Evolutionary conservation across 257 asterid genomes (phyloP), one percentile per base, ranked within the genome.

Genomic region (Solanum megistacrolobum): DNA sequence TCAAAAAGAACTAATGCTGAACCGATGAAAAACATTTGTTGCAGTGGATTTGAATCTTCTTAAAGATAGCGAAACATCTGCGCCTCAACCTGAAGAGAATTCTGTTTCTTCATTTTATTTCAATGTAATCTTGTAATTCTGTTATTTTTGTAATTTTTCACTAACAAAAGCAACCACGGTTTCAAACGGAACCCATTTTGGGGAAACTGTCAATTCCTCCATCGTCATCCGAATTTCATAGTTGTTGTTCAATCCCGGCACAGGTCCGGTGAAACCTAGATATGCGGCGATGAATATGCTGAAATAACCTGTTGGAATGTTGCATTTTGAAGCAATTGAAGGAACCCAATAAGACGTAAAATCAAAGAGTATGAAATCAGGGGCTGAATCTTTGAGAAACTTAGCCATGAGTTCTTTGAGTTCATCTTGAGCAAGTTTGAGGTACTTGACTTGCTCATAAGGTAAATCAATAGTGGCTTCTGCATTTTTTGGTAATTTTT

Each of bases 111-210:
- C 31, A 29, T 29, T 29, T 29, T 29, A 29, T 29, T 29, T 29
- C 31, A 29, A 29, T 29, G 31, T 29, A 29, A 29, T 29, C 31
- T 29, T 29, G 2, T 29, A 29, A 29, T 29, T 29, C 31, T 29
- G 31, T 29, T 29, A 29, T 29, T 29, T 29, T 29, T 29, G 31
- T 29, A 29, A 29, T 29, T 29, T 29, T 29, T 29, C 31, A 29
- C 31, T 29, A 29, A 29, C 31, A 29, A 29, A 29, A 21, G 91
- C 91, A 5, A 90, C 91, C 0, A 32, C 88, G 2, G 92, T 65
- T n/a, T 89, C 79, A 75, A 92, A 92, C 12, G 89, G 90, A 2
- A 89, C 89, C 93, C 92, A 90, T 55, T 86, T 58, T 2, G 89
- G 92, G 38, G 78, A 20, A 9, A 87, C 86, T 3, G 83, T 90